These are phyloP conservation scores for Cunninghamia lanceolata DNA, from an alignment of 75 land plant species.

Conservation along the genomic window DNA sequence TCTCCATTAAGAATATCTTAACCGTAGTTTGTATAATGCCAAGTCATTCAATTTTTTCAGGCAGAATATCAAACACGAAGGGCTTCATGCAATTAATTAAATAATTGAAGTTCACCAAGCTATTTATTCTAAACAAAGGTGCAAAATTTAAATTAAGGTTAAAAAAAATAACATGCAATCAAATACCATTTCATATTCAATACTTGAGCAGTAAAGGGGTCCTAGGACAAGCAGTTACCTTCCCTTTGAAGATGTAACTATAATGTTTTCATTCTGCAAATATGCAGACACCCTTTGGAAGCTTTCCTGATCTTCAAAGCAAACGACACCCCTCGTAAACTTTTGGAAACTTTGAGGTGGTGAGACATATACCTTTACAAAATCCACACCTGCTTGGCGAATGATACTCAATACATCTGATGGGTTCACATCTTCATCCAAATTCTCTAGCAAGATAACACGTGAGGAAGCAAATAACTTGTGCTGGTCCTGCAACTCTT, in stretches of 20 bases:
- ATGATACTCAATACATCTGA: slow-evolving; percentile 3
- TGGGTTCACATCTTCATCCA: slow-evolving; percentile 7
- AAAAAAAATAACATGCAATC: not conserved
- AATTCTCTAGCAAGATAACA: not conserved
- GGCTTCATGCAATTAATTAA: not conserved
- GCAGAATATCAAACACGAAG: not conserved
- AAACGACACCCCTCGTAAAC: not conserved
- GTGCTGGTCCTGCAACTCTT: not conserved
- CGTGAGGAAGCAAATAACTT: not conserved
- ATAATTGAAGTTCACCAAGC: not conserved
- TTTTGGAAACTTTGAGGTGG: not conserved
- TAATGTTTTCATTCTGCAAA: not conserved
- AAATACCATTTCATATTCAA: not conserved
- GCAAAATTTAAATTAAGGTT: not conserved
- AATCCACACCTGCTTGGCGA: not conserved
- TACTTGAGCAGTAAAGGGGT: not conserved
- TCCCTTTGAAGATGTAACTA: not conserved
- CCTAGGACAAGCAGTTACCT: not conserved
- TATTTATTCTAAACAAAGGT: not conserved
- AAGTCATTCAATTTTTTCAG: not conserved
- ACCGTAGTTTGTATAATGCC: not conserved
- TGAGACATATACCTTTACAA: not conserved
- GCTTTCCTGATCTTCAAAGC: not conserved
- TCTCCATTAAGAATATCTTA: not conserved
- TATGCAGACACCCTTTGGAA: slow-evolving; percentile 1